Conservation (phyloP, 2,329 filamentous ascomycete species). For the Teratosphaeria zuluensis region DNA sequence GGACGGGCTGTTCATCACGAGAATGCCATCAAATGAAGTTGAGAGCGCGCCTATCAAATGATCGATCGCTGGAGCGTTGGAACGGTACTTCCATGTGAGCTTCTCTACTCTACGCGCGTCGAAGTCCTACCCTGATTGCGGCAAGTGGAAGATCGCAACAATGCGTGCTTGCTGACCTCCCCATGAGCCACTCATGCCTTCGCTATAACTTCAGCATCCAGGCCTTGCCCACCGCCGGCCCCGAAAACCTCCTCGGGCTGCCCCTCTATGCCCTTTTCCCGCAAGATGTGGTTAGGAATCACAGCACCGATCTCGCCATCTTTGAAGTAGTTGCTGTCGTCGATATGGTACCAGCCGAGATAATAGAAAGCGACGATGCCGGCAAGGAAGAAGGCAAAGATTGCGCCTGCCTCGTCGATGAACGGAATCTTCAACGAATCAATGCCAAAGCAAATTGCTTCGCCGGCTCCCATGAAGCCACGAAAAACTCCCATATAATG, state of each 20-base stretch:
- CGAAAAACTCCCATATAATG: slow-evolving; percentile 18
- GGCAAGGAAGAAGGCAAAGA: slow-evolving; percentile 14
- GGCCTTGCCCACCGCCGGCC: background rate
- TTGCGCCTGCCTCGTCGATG: slow-evolving; percentile 15
- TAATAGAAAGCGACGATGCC: slow-evolving; percentile 11
- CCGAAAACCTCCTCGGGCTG: background rate
- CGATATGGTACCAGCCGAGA: slow-evolving; percentile 15
- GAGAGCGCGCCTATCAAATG: too few species aligned
- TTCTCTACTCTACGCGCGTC: background rate
- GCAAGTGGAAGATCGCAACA: too few species aligned
- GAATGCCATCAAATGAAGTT: too few species aligned
- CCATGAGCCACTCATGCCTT: background rate
- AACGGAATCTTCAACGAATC: slow-evolving; percentile 19
- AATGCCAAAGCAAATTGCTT: slow-evolving; percentile 22
- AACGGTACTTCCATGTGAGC: too few species aligned
- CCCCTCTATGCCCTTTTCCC: slow-evolving; percentile 6
- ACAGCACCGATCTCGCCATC: slow-evolving; percentile 15
- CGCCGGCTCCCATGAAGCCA: slow-evolving; percentile 20
- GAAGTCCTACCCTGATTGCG: background rate
- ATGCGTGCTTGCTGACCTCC: too few species aligned
- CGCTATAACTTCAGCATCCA: background rate
- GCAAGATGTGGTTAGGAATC: slow-evolving; percentile 19
- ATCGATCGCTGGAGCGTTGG: too few species aligned
- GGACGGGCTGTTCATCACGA: too few species aligned
- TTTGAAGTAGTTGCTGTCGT: slow-evolving; percentile 16